These are phyloP conservation scores for Hemisphaericaspora lyxosophila DNA, from an alignment of 1,139 yeast species.

Conservation along the genomic window DNA sequence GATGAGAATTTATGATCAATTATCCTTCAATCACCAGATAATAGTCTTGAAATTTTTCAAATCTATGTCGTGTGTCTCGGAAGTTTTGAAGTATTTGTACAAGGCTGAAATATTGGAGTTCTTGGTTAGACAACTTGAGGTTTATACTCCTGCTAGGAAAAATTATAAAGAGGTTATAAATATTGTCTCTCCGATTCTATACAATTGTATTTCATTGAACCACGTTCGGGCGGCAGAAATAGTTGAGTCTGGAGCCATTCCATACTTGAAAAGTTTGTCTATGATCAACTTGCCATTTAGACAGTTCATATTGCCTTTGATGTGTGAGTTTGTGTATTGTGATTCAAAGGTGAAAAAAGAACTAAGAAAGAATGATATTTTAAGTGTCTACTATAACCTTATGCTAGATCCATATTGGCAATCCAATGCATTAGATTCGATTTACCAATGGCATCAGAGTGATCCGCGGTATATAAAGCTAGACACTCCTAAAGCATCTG, in stretches of 20 bases:
- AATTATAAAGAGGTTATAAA: slow-evolving; percentile 45
- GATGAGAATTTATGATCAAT: slow-evolving; percentile 36
- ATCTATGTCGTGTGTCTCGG: slow-evolving; percentile 43
- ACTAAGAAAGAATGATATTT: slow-evolving; percentile 39
- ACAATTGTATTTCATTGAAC: slow-evolving; percentile 61
- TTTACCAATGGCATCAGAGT: slow-evolving; percentile 40
- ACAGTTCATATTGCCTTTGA: slow-evolving; percentile 61
- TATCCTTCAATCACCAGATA: slow-evolving; percentile 34
- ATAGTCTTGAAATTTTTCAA: slow-evolving; percentile 42
- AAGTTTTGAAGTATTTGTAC: slow-evolving; percentile 33
- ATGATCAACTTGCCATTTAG: slow-evolving; percentile 50
- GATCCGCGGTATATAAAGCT: slow-evolving; percentile 26
- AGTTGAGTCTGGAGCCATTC: slow-evolving; percentile 54
- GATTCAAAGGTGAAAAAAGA: slow-evolving; percentile 37
- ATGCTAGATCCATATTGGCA: slow-evolving; percentile 69
- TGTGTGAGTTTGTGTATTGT: slow-evolving; percentile 62
- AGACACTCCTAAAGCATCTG: slow-evolving; percentile 27
- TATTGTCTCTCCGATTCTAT: slow-evolving; percentile 44
- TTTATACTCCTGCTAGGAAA: slow-evolving; percentile 25
- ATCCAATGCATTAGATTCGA: slow-evolving; percentile 63
- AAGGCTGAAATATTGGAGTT: slow-evolving; percentile 46
- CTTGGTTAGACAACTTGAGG: slow-evolving; percentile 30
- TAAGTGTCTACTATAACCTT: slow-evolving; percentile 49
- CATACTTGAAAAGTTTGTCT: slow-evolving; percentile 48
- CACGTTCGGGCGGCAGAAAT: slow-evolving; percentile 52